Evolutionary conservation across 345 rosid genomes (phyloP), one percentile per base, ranked within the genome.

Genomic region (Turritis glabra): DNA sequence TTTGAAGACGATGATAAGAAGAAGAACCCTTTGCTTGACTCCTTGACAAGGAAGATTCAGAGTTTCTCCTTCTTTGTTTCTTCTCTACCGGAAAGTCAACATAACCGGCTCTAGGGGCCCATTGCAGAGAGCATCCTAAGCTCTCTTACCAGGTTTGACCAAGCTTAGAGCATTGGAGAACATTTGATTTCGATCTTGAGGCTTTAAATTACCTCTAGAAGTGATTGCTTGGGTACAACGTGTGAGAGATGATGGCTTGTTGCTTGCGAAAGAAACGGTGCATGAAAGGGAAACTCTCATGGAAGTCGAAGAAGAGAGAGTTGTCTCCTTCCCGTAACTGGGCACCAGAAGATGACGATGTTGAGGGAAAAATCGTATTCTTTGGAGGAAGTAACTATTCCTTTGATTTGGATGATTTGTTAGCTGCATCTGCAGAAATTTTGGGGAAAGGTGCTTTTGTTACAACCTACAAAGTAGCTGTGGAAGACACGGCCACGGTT

Each of bases 391-490:
- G 84, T 59, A 61, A 80, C 50, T 79, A 77, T 38, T 76, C 64
- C 57, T 89, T 89, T 59, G 95, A 91, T 76, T 83, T 89, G 27
- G 97, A 89, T 82, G 91, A 91, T 72, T 63, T 91, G 75, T 69
- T 91, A 73, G 86, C 85, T 59, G 92, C 91, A n/a, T 89, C 95
- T 0, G 91, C 95, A 8, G 88, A 89, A 76, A 82, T 87, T 62
- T 91, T 91, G 46, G 97, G 95, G 5, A 91, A 84, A 77, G 84
- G 89, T 55, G 81, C 83, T 35, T 84, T 59, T 10, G 93, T 87
- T 30, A 82, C 91, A 10, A 81, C 95, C 19, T 89, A 91, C 44
- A 89, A 85, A 73, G 94, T 89, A 22, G 75, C 82, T 19, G 71
- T 91, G 77, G 95, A 91, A 57, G 92, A 89, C 15, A 89, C 86